These are phyloP conservation scores for Hylodesmum podocarpum DNA, from an alignment of 306 rosid species.

Conservation along the genomic window DNA sequence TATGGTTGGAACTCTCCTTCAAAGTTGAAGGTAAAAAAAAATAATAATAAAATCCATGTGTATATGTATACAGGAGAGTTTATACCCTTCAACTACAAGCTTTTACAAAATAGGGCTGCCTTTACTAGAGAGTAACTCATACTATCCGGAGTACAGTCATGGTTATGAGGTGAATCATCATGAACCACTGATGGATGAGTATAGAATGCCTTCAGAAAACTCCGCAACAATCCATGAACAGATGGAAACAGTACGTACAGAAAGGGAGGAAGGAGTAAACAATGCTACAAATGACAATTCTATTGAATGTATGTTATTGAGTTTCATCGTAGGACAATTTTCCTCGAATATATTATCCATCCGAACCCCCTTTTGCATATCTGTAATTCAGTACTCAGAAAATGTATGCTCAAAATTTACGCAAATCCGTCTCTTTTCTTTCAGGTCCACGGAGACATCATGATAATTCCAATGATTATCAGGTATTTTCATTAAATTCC, in stretches of 20 bases:
- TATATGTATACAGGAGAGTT: slow-evolving; percentile 54
- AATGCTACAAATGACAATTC: slow-evolving; percentile 38
- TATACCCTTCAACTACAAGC: slow-evolving; percentile 54
- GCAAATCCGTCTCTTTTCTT: slow-evolving; percentile 7
- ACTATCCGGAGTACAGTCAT: slow-evolving; percentile 43
- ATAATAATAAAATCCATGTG: background rate
- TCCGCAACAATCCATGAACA: slow-evolving; percentile 41
- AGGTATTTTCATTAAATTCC: slow-evolving; percentile 49
- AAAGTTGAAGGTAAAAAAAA: background rate
- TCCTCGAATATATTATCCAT: background rate
- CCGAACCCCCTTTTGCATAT: background rate
- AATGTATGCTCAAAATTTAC: background rate
- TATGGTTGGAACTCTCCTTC: slow-evolving; percentile 11
- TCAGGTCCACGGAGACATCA: slow-evolving; percentile 73
- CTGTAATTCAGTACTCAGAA: background rate
- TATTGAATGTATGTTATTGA: slow-evolving; percentile 56
- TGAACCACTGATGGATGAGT: slow-evolving; percentile 42
- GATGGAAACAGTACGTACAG: slow-evolving; percentile 42
- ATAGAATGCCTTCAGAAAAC: slow-evolving; percentile 48
- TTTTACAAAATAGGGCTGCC: slow-evolving; percentile 60
- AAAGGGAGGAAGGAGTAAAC: slow-evolving; percentile 30
- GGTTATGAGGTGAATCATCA: slow-evolving; percentile 51
- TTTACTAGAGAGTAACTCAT: slow-evolving; percentile 49
- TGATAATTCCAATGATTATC: slow-evolving; percentile 54
- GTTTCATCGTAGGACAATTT: background rate